phyloP scores from a whole-genome alignment of 495 filamentous ascomycete genomes.

The Penicillium daleae region DNA sequence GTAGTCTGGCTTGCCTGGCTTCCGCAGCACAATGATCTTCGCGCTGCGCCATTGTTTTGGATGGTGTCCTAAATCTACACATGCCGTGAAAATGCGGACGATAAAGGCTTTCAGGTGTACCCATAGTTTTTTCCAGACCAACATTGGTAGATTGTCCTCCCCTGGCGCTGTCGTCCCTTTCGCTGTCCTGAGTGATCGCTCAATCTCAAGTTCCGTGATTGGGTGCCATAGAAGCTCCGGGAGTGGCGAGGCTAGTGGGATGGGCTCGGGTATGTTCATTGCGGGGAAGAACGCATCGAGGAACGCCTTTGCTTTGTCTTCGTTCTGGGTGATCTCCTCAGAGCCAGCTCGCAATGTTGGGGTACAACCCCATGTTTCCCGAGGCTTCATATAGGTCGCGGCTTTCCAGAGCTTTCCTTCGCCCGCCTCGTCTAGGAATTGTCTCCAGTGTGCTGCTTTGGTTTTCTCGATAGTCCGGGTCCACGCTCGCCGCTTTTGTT shows the following conservation, averaged over 20 bases:
- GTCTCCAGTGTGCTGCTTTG: constrained; percentile 12
- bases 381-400: constrained; percentile 31
- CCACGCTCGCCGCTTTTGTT: constrained; percentile 17
- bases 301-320: constrained; percentile 30
- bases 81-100: constrained; percentile 24
- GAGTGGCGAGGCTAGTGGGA: not conserved
- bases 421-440: constrained; percentile 17
- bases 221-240: constrained; percentile 26
- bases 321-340: constrained; percentile 21
- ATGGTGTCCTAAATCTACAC: constrained; percentile 25
- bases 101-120: constrained; percentile 18
- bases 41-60: constrained; percentile 20
- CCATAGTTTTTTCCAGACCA: constrained; percentile 30
- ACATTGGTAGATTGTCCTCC: constrained; percentile 27
- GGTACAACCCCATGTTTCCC: constrained; percentile 25
- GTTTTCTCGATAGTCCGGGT: constrained; percentile 18
- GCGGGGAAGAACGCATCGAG: constrained; percentile 32
- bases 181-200: constrained; percentile 23
- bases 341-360: constrained; percentile 17
- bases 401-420: constrained; percentile 26
- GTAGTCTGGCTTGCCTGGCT: constrained; percentile 33
- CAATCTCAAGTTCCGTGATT: constrained; percentile 29
- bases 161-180: constrained; percentile 31
- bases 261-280: constrained; percentile 25
- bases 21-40: constrained; percentile 31